Conservation (phyloP, 352 stramenopile genomes). For the Pythium brachiatum region DNA sequence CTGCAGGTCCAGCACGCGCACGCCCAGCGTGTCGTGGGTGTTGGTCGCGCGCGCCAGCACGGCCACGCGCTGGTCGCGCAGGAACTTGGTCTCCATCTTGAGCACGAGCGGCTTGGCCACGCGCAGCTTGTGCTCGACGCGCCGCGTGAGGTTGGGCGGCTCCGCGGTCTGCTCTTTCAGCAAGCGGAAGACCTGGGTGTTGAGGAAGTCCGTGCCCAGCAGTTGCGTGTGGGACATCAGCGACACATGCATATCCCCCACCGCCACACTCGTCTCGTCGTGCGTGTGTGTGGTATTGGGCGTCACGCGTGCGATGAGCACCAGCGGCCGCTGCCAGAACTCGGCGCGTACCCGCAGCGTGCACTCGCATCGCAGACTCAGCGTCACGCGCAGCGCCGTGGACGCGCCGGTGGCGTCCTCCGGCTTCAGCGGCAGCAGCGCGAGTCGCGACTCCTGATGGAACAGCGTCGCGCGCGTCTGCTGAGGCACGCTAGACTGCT, state of each 20-base stretch:
- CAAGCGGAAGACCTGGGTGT: constrained; percentile 38
- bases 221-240: constrained; percentile 17
- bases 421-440: constrained; percentile 19
- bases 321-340: constrained; percentile 54
- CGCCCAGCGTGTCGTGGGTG: constrained; percentile 33
- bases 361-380: constrained; percentile 44
- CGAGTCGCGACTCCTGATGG: constrained; percentile 55
- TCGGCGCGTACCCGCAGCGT: constrained; percentile 60
- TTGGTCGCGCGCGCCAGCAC: constrained; percentile 55
- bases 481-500: constrained; percentile 15
- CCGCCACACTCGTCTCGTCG: too few relatives aligned
- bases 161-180: constrained; percentile 47
- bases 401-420: not conserved
- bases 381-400: constrained; percentile 8
- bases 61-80: constrained; percentile 37
- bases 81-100: constrained; percentile 48
- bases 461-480: constrained; percentile 41
- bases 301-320: constrained; percentile 50
- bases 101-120: constrained; percentile 58
- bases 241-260: too few relatives aligned
- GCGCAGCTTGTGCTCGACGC: constrained; percentile 44
- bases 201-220: constrained; percentile 37
- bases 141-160: constrained; percentile 37
- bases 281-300: constrained; percentile 22
- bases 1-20: constrained; percentile 59